Conservation (phyloP, 768 basidiomycete species). For the Hebeloma cylindrosporum region DNA sequence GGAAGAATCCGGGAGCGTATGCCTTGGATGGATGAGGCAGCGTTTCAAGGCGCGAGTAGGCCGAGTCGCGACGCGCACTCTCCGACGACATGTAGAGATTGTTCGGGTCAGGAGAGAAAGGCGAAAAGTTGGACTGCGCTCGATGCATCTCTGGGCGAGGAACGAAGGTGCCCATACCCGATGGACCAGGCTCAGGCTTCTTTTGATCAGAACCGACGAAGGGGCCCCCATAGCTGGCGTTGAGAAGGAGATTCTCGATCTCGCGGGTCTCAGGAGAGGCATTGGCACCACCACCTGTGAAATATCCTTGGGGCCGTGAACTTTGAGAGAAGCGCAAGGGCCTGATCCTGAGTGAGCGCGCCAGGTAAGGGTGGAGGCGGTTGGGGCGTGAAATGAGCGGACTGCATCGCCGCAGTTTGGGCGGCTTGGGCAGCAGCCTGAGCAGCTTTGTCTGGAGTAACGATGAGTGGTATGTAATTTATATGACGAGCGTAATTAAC, state of each 20-base stretch:
- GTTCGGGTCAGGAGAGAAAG: constrained; percentile 79
- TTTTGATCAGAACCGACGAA: constrained; percentile 8
- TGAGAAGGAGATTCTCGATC: constrained; percentile 22
- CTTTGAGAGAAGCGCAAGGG: constrained; percentile 60
- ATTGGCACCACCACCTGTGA: constrained; percentile 12
- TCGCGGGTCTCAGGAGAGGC: constrained; percentile 11
- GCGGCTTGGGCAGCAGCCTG: constrained; percentile 86
- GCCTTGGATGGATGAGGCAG: constrained; percentile 50
- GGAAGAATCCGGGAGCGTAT: constrained; percentile 52
- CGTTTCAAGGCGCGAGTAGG: constrained; percentile 37
- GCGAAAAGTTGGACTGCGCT: constrained; percentile 55
- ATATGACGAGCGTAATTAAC: constrained; percentile 25
- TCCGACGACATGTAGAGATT: constrained; percentile 35
- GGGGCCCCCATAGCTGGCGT: constrained; percentile 8
- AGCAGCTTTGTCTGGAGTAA: constrained; percentile 74
- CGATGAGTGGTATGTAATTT: constrained; percentile 2
- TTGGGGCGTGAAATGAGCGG: constrained; percentile 23
- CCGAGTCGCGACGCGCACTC: constrained; percentile 36
- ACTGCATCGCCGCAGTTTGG: constrained; percentile 69
- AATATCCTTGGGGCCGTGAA: constrained; percentile 44
- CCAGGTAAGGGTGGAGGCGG: constrained; percentile 24
- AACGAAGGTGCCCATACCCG: constrained; percentile 12
- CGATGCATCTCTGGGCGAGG: constrained; percentile 38
- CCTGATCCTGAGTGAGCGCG: constrained; percentile 60
- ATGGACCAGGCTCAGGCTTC: constrained; percentile 15